Base-by-base conservation (phyloP, 2,329 filamentous ascomycete species). In the Diaporthe amygdali region DNA sequence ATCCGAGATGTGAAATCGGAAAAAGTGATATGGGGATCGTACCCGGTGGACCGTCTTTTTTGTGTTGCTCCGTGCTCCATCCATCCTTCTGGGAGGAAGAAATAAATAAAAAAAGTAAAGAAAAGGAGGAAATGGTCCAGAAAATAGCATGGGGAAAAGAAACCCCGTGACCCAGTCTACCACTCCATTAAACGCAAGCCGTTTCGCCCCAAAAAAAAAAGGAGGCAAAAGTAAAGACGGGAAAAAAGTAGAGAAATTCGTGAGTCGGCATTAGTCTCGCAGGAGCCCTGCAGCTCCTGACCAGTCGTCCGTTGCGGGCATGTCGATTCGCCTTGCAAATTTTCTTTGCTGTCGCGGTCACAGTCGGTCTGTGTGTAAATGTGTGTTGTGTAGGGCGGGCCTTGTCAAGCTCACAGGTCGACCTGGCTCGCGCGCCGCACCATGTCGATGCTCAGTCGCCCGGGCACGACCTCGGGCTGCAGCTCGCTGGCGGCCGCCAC, bases 381-480 rank as follows among this genome's bases (percentile, higher is more conserved):
- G 56, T 17, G 41, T 61, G 37, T 12, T 14, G 14, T 20, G 51
- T 17, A n/a, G 51, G 8, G n/a, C 17, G 17, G 5, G 52, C n/a
- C 22, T 22, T 20, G 46, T 3, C 25, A 46, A n/a, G 22, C 44
- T 72, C 47, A 72, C 64, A 73, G 59, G 34, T 73, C 68, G 55
- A 37, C 64, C 69, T 73, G 71, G 64, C 71, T 72, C 14, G 71
- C 71, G 17, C 71, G 64, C 20, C 71, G 68, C 44, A 72, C 71
- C 10, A 72, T 72, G 68, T 72, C 71, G 49, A 73, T 73, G 49
- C 69, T 71, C 25, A 73, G 69, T 4, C 71, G 69, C 22, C 71
- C 71, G 30, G 71, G 71, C 10, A 73, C 71, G 64, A 73, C 68
- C 71, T 73, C 71, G 22, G 71, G 71, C 71, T 73, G 71, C 56